A percentile compares a stretch with the other conserved stretches of the same genome.
These are phyloP conservation scores for Kwoniella sp. DNA, from an alignment of 768 basidiomycete genomes.

Conservation along the genomic window DNA sequence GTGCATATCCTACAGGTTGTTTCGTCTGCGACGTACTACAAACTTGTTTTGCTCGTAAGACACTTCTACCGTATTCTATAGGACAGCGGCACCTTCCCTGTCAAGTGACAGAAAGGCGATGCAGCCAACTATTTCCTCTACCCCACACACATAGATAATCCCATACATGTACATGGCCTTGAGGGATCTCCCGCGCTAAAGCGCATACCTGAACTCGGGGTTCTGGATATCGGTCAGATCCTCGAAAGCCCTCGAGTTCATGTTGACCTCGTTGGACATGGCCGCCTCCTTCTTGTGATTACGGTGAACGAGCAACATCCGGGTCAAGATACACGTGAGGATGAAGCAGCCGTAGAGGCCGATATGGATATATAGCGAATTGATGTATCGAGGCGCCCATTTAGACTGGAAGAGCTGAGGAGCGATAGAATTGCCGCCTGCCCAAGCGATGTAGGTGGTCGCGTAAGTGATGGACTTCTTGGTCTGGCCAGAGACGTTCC, in stretches of 20 bases:
- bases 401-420: conserved; percentile 60
- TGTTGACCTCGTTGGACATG: conserved; percentile 5
- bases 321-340: conserved; percentile 11
- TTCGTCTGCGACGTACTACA: no score
- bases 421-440: conserved; percentile 62
- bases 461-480: conserved; percentile 62
- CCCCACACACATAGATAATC: no score
- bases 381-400: conserved; percentile 61
- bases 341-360: conserved; percentile 18
- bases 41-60: no score
- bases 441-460: conserved; percentile 61
- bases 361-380: conserved; percentile 24
- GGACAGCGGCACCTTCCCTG: no score
- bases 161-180: no score
- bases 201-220: conserved; percentile 35
- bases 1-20: no score
- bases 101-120: no score
- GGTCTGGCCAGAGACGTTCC: conserved; percentile 61
- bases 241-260: conserved; percentile 21
- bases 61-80: no score
- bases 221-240: conserved; percentile 42
- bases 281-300: conserved; percentile 23
- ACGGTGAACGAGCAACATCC: conserved; percentile 12
- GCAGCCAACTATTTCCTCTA: no score
- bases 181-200: no score